Base-by-base conservation (phyloP, 2,329 filamentous ascomycete species). In the Sporothrix protearum region DNA sequence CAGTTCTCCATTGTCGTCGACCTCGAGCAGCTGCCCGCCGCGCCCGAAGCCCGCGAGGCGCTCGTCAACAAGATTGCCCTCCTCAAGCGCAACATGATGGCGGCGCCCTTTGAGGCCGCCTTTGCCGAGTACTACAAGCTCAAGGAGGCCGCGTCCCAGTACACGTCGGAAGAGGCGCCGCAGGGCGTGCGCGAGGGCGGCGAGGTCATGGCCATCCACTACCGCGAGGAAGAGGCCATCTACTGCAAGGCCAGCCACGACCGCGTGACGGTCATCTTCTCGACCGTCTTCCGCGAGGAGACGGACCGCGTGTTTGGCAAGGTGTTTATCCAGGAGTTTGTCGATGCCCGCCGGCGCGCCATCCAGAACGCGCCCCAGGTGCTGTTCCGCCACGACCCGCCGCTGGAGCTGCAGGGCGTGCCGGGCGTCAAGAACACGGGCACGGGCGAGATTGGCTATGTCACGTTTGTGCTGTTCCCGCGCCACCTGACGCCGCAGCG, bases 351-450 rank as follows among this genome's bases (percentile, higher is more conserved):
- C 81, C 88, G 94, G 80, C 90, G 96, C 83, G 94, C 94, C 25
- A 97, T 99, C 75, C 96, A 99, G 83, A 99, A 99, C 81, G 96
- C 96, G 22, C 96, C 96, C 0, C 96, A 99, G 82, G 96, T 99
- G 22, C 86, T 99, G 33, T 99, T 97, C 87, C 88, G 93, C 77
- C 97, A 95, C 78, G 96, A 99, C 76, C 92, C 95, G 39, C 96
- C 96, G 2, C 86, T 99, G 66, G 96, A 99, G 82, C 83, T 99
- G 73, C 91, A 97, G 80, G 91, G 89, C 39, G 89, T 97, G 39
- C 91, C 92, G 1, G 95, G 95, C n/a, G 86, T 98, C 68, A 87
- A 88, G 76, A 88, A 89, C 77, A 88, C 88, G 22, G 89, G 90
- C 72, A 92, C 90, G 71, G 93, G 92, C 73, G 94, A 97, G 80